Evolutionary conservation across 164 flowering plant species (phyloP), one percentile per base, ranked within the genome.

Genomic region (Kalanchoe fedtschenkoi): DNA sequence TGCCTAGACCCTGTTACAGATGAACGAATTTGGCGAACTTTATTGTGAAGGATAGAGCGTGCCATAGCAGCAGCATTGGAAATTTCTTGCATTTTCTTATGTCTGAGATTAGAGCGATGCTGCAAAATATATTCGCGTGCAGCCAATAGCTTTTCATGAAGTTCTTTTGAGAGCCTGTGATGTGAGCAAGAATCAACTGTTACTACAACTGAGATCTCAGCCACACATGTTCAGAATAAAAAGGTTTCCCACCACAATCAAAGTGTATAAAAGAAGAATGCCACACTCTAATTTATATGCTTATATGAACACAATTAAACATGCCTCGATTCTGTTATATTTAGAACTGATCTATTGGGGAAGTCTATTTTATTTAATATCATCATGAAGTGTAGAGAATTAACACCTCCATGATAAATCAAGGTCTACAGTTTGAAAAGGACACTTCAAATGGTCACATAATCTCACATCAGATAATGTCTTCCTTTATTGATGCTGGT

Each of bases 21-120:
- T 58, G 85, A 73, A 56, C 88, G 86, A 58, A 64, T 60, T 71
- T 83, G 69, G 42, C 79, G 74, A 54, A 72, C 71, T 74, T 75
- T 86, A 72, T 61, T 75, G 68, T 80, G 91, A 64, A 91, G 74
- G 19, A 39, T 61, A 54, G 98, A 91, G n/a, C 86, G 87, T 34
- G 91, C 91, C 60, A 55, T 39, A 55, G 83, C 68, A 41, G 89
- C 89, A 73, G 70, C 72, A 66, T 84, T 77, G 19, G 84, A 81
- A 62, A 92, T 60, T 66, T 80, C 80, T 65, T 65, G 71, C 68
- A 74, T 68, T 71, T 76, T 88, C 68, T 58, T 74, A 51, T 74
- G 69, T 66, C 76, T 76, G 60, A 66, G 76, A 41, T 63, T 35
- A 39, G 67, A 69, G 21, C 72, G 63, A 70, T 84, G 86, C 62